Conservation (phyloP, 208 protist species). For the Tetramitus jugosus region DNA sequence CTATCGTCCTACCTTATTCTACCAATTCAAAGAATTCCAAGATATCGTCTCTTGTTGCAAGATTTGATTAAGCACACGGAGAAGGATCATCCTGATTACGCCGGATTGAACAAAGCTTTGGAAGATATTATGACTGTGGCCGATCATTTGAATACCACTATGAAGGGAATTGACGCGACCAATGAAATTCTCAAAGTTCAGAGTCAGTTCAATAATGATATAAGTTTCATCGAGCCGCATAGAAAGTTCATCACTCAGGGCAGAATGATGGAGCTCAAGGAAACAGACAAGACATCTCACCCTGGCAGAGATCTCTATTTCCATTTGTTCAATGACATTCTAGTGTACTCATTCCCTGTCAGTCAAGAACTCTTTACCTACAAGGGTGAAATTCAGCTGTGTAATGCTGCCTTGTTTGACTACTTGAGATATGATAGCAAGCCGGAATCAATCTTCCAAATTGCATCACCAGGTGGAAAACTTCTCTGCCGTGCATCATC, state of each 20-base stretch:
- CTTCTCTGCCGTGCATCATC: background rate
- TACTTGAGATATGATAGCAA: background rate
- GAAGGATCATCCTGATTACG: background rate
- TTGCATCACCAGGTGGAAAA: background rate
- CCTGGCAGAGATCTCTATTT: background rate
- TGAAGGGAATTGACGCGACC: background rate
- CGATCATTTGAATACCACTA: background rate
- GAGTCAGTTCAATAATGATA: background rate
- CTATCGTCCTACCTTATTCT: background rate
- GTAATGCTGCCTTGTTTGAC: background rate
- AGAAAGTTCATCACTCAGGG: background rate
- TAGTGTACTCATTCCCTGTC: background rate
- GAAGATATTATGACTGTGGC: conserved; percentile 6
- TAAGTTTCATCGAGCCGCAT: background rate
- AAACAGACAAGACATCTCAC: background rate
- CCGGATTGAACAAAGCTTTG: background rate
- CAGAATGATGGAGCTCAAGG: background rate
- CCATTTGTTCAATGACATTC: conserved; percentile 19
- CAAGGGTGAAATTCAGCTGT: background rate
- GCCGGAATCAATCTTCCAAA: background rate
- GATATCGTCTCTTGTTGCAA: conserved; percentile 3
- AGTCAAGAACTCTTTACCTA: background rate
- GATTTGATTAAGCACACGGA: conserved; percentile 12
- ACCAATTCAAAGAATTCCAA: conserved; percentile 14
- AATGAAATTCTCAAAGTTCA: conserved; percentile 1